These are phyloP conservation scores for Metroxylon sagu DNA, from an alignment of 176 grass and related monocot species.

Conservation along the genomic window DNA sequence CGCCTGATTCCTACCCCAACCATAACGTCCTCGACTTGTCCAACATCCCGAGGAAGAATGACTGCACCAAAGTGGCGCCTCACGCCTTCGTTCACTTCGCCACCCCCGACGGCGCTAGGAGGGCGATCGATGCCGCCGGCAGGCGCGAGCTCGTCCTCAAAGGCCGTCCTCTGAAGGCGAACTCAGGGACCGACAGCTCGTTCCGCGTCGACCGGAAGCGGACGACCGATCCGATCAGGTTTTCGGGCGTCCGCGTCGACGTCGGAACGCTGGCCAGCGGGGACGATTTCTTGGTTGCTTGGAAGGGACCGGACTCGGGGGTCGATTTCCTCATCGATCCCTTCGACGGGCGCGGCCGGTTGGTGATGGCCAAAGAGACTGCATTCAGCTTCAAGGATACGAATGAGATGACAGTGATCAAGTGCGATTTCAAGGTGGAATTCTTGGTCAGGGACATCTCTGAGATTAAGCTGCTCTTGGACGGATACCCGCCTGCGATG, in stretches of 20 bases:
- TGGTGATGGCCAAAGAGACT: conserved; percentile 51
- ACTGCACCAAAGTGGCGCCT: too few relatives aligned
- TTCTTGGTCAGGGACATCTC: conserved; percentile 42
- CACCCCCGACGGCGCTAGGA: too few relatives aligned
- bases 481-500: too few relatives aligned
- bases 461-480: conserved; percentile 26
- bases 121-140: too few relatives aligned
- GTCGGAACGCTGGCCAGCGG: conserved; percentile 29
- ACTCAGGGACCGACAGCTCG: conserved; percentile 45
- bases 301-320: conserved; percentile 32
- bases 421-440: conserved; percentile 69
- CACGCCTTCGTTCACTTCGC: too few relatives aligned
- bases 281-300: conserved; percentile 43
- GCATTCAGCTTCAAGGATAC: conserved; percentile 37
- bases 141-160: too few relatives aligned
- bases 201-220: conserved; percentile 34
- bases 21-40: conserved; percentile 17
- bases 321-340: conserved; percentile 73
- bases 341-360: conserved; percentile 47
- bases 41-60: conserved; percentile 14
- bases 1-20: conserved; percentile 48
- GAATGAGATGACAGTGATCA: conserved; percentile 28
- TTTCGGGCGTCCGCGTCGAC: conserved; percentile 46
- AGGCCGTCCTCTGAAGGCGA: too few relatives aligned
- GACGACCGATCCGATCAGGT: conserved; percentile 41